Base-by-base conservation (phyloP, 1,139 yeast genomes). In the Candida tunisiensis region DNA sequence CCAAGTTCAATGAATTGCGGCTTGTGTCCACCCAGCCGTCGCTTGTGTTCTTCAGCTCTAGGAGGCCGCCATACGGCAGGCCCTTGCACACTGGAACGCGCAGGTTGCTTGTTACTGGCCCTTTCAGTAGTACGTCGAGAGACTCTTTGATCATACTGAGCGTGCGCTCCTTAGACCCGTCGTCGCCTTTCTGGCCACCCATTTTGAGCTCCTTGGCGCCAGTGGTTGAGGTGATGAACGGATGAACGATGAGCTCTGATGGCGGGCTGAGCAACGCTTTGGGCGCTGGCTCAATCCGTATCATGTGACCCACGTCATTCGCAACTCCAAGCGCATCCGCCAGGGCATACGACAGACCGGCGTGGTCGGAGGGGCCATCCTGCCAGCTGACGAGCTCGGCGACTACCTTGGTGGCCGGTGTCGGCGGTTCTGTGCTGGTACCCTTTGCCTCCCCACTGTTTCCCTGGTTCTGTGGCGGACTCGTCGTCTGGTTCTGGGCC, bases 261-360 rank as follows among this genome's bases (percentile, higher is more conserved):
- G 74, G 70, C 8, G 51, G 40, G 31, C 57, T 62, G 1, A 57
- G 39, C 13, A 53, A 37, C 4, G 55, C 58, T 28, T 55, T 56
- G 0, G 54, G 36, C 0, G 74, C 62, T 9, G 69, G 61, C 36
- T 67, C 72, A 7, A 79, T 38, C 3, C 65, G 55, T 4, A 75
- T 52, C 11, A 70, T 54, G 33, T 62, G 58, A 1, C 91, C 91
- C 4, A 69, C 53, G 1, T 55, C 33, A 15, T 53, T 52, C 5
- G 48, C 36, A 1, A 66, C 47, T 1, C 69, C 67, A 21, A 79
- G 57, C 0, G 91, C 73, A 6, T 62, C 53, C 1, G 85, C 64
- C 25, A 78, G 53, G 3, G 63, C 49, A 8, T 49, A 41, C 0
- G 92, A 72, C 10, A 82, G 41, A 0, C 72, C 75, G 5, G 69